Evolutionary conservation across 192 early-diverging fungal species (phyloP), one percentile per base, ranked within the genome.

Genomic region (Mycoemilia scoparia): DNA sequence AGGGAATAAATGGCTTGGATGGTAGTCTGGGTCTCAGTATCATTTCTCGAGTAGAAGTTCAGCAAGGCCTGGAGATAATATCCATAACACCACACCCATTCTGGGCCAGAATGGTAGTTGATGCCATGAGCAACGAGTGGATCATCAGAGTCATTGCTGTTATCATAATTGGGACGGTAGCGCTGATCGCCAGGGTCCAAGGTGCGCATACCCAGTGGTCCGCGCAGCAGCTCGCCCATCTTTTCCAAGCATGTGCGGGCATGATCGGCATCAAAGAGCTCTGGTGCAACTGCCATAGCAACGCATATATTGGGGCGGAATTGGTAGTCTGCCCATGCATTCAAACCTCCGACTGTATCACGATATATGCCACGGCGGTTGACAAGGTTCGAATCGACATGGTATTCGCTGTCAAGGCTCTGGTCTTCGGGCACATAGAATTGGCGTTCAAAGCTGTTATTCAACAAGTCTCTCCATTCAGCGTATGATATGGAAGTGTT

Each of bases 21-120:
- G 10, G 3, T 1, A 3, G 38, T 35, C 15, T 29, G 39, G 27
- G 16, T 20, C 38, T 41, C 32, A 15, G 61, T 32, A 2, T 37
- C 35, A 12, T 42, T 36, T 19, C 51, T 47, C 22, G 49, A 54
- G 48, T 70, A 56, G 37, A 95, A 87, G 21, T 73, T 42, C 9
- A 85, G 39, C 34, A 77, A 86, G 2, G 95, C 84, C 7, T 78
- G 75, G 35, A 96, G 64, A 49, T 83, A 96, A 66, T 76, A 89
- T 2, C 84, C 87, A 1, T 75, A 76, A 13, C 67, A 63, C 87
- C 87, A 98, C 9, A 96, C 63, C 95, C 95, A 98, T 76, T 98
- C 95, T 34, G 87, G 87, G 19, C 90, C 95, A 51, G 96, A 83
- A 39, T 98, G 91, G 50, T 98, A 98, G 47, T 98, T 98, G 57